Conservation (phyloP, 2,329 filamentous ascomycete genomes). For the Colletotrichum horii region DNA sequence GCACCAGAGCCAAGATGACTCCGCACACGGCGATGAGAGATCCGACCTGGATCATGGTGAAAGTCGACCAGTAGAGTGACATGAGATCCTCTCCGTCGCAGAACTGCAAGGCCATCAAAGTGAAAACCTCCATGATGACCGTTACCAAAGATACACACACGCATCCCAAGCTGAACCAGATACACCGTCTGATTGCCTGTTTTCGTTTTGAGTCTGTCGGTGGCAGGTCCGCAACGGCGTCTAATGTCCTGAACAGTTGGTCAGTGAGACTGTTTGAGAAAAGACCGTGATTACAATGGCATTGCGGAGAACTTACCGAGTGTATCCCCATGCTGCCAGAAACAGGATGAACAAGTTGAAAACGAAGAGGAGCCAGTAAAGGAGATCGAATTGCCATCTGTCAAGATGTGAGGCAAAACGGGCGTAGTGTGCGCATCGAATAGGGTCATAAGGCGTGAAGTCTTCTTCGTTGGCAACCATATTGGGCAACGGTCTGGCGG, state of each 20-base stretch:
- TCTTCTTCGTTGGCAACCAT: constrained; percentile 14
- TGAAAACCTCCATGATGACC: constrained; percentile 60
- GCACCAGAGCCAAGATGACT: constrained; percentile 58
- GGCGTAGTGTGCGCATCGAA: constrained; percentile 45
- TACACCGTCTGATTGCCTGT: constrained; percentile 40
- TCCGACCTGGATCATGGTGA: constrained; percentile 64
- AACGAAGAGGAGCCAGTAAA: constrained; percentile 53
- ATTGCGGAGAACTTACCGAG: constrained; percentile 34
- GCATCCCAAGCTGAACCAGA: constrained; percentile 48
- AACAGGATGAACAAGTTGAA: constrained; percentile 50
- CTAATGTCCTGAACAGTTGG: constrained; percentile 34
- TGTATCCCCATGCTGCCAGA: constrained; percentile 46
- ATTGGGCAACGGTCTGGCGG: background rate
- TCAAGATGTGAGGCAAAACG: constrained; percentile 48
- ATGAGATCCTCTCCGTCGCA: constrained; percentile 67
- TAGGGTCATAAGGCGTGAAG: constrained; percentile 9
- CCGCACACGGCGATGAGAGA: constrained; percentile 63
- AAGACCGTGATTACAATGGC: background rate
- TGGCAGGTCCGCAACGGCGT: constrained; percentile 36
- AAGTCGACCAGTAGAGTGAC: constrained; percentile 65
- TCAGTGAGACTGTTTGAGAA: background rate
- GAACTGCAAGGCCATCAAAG: constrained; percentile 59
- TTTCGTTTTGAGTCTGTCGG: constrained; percentile 39
- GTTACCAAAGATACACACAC: constrained; percentile 48
- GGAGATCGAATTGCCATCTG: constrained; percentile 45